phyloP scores from a whole-genome alignment of 129 eudicot species.

The Ambrosia trifida region DNA sequence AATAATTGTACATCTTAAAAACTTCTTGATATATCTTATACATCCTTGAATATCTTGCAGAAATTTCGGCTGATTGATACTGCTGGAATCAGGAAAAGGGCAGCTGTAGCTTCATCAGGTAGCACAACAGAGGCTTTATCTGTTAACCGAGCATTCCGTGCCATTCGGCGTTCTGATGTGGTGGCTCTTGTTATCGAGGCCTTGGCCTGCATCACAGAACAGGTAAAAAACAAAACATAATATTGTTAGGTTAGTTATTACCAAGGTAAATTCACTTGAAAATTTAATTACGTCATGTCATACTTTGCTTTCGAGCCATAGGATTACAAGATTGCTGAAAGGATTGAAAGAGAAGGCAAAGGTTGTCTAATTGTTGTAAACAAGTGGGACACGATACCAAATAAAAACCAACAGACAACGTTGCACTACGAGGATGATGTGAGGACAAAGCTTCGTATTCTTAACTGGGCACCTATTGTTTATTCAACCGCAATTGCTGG shows the following conservation, averaged over 20 bases:
- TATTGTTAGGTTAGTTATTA: background rate
- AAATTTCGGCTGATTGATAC: slow-evolving; percentile 90
- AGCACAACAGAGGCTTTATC: slow-evolving; percentile 96
- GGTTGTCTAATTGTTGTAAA: slow-evolving; percentile 97
- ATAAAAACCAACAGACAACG: slow-evolving; percentile 88
- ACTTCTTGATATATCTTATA: background rate
- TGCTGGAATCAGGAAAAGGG: slow-evolving; percentile 92
- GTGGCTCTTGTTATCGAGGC: slow-evolving; percentile 97
- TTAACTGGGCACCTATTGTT: slow-evolving; percentile 97
- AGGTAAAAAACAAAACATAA: slow-evolving; percentile 50
- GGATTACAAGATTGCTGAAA: slow-evolving; percentile 98
- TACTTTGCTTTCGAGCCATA: slow-evolving; percentile 16
- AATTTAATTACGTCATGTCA: background rate
- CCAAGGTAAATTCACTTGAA: background rate
- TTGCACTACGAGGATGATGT: slow-evolving; percentile 84
- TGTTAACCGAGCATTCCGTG: slow-evolving; percentile 95
- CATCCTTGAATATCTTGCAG: slow-evolving; percentile 46
- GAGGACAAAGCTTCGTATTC: slow-evolving; percentile 84
- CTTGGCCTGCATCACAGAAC: slow-evolving; percentile 97
- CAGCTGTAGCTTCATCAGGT: slow-evolving; percentile 90
- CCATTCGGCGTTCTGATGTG: slow-evolving; percentile 95
- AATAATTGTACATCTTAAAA: background rate
- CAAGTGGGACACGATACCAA: slow-evolving; percentile 98
- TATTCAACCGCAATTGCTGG: slow-evolving; percentile 90
- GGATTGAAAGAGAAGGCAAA: slow-evolving; percentile 95